Evolutionary conservation across 2,329 filamentous ascomycete genomes (phyloP).

Genomic region (Hymenoscyphus fructigenus): DNA sequence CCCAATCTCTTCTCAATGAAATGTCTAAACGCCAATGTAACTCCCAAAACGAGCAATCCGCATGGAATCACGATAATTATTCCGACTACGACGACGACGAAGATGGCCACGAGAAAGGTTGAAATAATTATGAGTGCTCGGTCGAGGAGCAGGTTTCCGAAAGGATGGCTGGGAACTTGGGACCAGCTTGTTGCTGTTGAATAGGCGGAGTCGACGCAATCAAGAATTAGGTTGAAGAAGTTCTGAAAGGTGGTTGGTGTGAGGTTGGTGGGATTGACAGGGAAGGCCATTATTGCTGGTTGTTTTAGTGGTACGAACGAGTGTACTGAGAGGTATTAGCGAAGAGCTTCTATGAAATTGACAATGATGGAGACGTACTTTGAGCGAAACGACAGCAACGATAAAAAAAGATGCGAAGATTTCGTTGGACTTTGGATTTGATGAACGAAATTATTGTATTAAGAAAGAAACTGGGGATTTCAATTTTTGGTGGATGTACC

Average conservation of each 20-base stretch:
- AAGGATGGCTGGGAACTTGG: not conserved
- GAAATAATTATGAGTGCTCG: not conserved
- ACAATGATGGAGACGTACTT: no score
- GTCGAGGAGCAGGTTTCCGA: not conserved
- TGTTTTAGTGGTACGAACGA: no score
- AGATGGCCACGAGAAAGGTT: not conserved
- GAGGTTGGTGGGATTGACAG: no score
- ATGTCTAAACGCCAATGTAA: not conserved
- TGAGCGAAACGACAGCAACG: no score
- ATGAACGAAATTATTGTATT: no score
- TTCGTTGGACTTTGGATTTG: no score
- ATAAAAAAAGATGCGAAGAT: no score
- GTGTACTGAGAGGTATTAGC: no score
- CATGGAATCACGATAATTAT: not conserved
- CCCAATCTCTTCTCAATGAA: not conserved
- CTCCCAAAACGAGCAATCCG: not conserved
- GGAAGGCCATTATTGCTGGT: no score
- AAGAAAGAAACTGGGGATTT: no score
- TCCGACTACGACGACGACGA: not conserved
- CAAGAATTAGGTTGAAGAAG: not conserved
- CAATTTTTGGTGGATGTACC: no score
- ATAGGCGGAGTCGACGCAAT: not conserved
- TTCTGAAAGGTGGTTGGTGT: not conserved
- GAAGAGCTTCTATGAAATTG: no score
- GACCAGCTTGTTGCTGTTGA: not conserved